Conservation (phyloP, 108 stramenopile genomes). For the Skeletonema costatum region DNA sequence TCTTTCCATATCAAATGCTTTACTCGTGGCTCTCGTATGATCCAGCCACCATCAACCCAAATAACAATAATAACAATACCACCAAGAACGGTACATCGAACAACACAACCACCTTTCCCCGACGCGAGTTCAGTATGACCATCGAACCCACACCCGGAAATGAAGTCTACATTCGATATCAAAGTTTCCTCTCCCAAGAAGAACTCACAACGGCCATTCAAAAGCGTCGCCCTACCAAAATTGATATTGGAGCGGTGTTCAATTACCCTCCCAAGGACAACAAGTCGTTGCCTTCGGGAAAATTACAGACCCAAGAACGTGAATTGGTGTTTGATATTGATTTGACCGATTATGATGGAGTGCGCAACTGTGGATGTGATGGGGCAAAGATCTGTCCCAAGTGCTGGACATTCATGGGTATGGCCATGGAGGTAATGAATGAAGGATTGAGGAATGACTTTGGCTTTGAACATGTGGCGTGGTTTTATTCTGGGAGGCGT, state of each 20-base stretch:
- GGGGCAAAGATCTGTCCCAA: conserved; percentile 89
- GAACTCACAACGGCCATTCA: conserved; percentile 77
- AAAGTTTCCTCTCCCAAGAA: conserved; percentile 77
- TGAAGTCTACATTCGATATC: conserved; percentile 98
- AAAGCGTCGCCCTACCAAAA: conserved; percentile 95
- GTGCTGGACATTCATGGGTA: conserved; percentile 98
- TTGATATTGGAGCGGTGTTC: conserved; percentile 99
- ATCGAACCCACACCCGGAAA: conserved; percentile 84
- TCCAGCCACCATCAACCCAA: conserved; percentile 23
- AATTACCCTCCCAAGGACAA: conserved; percentile 88
- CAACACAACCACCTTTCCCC: conserved; percentile 53
- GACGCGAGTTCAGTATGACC: conserved; percentile 98
- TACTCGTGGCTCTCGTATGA: conserved; percentile 76
- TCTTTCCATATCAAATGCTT: conserved; percentile 90
- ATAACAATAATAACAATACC: not conserved
- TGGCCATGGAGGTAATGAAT: conserved; percentile 94
- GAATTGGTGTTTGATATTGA: conserved; percentile 99
- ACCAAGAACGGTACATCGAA: conserved; percentile 13
- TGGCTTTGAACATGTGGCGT: conserved; percentile 95
- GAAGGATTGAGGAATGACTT: conserved; percentile 90
- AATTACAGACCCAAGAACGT: conserved; percentile 88
- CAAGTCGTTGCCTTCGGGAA: conserved; percentile 57
- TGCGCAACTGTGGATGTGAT: conserved; percentile 94
- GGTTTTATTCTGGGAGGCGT: conserved; percentile 99
- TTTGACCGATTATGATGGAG: conserved; percentile 98